Evolutionary conservation across 2,329 filamentous ascomycete species (phyloP).

Genomic region (Oidium heveae): DNA sequence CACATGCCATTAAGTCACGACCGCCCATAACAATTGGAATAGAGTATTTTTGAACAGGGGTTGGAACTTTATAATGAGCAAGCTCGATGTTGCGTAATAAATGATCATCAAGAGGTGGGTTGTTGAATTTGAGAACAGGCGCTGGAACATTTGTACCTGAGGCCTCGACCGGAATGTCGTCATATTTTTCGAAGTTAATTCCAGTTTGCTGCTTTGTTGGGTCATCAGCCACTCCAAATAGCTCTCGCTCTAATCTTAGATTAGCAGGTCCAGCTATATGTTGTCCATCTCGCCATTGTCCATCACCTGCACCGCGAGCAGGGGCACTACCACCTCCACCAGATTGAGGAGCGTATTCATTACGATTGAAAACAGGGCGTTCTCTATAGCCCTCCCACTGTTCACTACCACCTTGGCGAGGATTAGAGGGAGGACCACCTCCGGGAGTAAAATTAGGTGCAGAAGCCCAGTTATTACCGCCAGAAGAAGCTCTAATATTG

Average conservation of each 20-base stretch:
- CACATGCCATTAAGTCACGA: conserved; percentile 97
- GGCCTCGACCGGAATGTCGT: conserved; percentile 95
- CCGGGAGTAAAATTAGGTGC: conserved; percentile 16
- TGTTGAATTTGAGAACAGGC: conserved; percentile 70
- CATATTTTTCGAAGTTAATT: conserved; percentile 99
- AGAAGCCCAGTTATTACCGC: conserved; percentile 13
- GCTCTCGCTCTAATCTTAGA: conserved; percentile 74
- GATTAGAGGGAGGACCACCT: conserved; percentile 11
- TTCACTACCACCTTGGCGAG: conserved; percentile 1
- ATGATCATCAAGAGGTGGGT: conserved; percentile 87
- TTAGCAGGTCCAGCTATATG: conserved; percentile 79
- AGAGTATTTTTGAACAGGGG: conserved; percentile 96
- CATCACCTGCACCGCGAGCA: conserved; percentile 71
- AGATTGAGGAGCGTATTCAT: conserved; percentile 24
- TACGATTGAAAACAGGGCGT: conserved; percentile 22
- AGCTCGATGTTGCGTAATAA: conserved; percentile 81
- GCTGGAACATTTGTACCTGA: conserved; percentile 86
- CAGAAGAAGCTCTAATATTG: conserved; percentile 3
- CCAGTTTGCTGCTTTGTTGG: conserved; percentile 88
- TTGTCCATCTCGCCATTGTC: conserved; percentile 91
- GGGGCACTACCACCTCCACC: conserved; percentile 18
- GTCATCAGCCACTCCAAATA: conserved; percentile 79
- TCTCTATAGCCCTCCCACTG: conserved; percentile 11
- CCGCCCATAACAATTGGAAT: conserved; percentile 97
- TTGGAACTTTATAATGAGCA: conserved; percentile 83